Base-by-base conservation (phyloP, 164 flowering plant genomes). In the Berberis thunbergii region DNA sequence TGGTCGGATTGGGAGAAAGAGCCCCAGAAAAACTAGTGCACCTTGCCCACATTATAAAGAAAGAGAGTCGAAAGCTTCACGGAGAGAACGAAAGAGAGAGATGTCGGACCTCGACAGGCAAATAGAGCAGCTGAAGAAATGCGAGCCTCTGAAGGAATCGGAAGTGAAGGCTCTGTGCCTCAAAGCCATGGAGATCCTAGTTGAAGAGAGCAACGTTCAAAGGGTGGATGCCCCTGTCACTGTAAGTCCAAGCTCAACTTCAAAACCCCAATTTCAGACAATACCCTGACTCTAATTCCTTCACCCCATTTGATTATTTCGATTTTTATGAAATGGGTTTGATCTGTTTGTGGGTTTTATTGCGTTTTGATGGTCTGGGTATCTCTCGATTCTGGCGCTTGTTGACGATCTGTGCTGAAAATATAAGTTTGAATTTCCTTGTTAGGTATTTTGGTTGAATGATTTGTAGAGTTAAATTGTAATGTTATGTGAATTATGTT, bases 161-260 rank as follows among this genome's bases (percentile, higher is more conserved):
- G 96, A 94, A 70, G 97, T 94, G 62, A 94, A 94, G 60, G 86
- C 93, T 46, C 95, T 94, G 2, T 94, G 98, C 70, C 88, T 91
- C 59, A 94, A 91, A 77, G 98, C 98, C 60, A 94, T 94, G 85
- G 98, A 94, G 73, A 94, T 94, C 77, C 86, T 94, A 48, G 98
- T 94, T 43, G 98, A 94, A 69, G 97, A 94, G 74, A 86, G 97
- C 75, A 94, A 94, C 67, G 97, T 94, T 65, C 98, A 94, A 68
- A 69, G 97, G 44, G 97, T 94, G 43, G 98, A 94, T 56, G 97
- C 97, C 39, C 98, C 97, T 1, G 97, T 94, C 67, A 94, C 97
- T 62, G 98, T 94, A 70, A 69, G 81, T 26, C 26, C 26, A 26
- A 26, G 26, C 26, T 26, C 26, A 26, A 26, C 26, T 26, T 26